phyloP scores from a whole-genome alignment of 2,329 filamentous ascomycete genomes.

The Elsinoe batatas region DNA sequence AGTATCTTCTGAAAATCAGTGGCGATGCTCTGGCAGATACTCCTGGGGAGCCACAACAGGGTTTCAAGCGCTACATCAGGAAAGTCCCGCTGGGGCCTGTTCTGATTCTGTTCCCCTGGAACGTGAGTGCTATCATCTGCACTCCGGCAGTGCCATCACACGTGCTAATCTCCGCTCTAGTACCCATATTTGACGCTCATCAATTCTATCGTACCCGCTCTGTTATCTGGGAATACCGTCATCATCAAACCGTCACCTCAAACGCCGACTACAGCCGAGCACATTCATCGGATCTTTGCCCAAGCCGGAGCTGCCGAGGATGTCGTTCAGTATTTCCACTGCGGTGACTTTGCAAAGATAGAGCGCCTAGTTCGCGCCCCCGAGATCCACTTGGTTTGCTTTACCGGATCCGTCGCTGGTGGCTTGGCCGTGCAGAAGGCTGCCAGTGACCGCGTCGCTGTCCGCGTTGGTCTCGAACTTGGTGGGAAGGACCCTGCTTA shows the following conservation, averaged over 20 bases:
- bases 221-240: constrained; percentile 80
- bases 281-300: constrained; percentile 63
- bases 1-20: constrained; percentile 79
- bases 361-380: constrained; percentile 70
- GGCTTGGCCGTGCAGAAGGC: constrained; percentile 79
- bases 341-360: constrained; percentile 65
- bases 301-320: constrained; percentile 73
- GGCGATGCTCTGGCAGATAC: constrained; percentile 70
- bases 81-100: constrained; percentile 83
- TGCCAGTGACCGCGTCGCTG: constrained; percentile 65
- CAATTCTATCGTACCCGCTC: constrained; percentile 85
- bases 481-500: constrained; percentile 95
- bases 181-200: constrained; percentile 91
- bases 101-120: constrained; percentile 89
- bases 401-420: constrained; percentile 85
- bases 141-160: constrained; percentile 1
- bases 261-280: constrained; percentile 85
- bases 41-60: constrained; percentile 70
- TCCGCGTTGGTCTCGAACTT: constrained; percentile 80
- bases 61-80: constrained; percentile 82
- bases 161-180: constrained; percentile 36
- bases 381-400: constrained; percentile 72
- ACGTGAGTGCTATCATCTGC: constrained; percentile 50
- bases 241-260: constrained; percentile 93
- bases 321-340: constrained; percentile 88